Conservation (phyloP, 805 yeast genomes). For the Saturnispora silvae region DNA sequence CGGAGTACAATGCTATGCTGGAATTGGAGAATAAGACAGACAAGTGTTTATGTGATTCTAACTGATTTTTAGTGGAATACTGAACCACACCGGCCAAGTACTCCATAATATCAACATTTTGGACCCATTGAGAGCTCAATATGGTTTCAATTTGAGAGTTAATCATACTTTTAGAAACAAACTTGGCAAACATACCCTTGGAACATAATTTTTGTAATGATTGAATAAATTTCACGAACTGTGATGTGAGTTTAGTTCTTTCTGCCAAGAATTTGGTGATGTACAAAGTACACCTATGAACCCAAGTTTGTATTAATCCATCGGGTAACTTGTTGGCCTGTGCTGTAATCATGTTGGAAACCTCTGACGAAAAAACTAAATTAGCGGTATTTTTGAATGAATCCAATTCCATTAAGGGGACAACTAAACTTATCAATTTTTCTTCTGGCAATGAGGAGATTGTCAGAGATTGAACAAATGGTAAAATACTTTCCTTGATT, state of each 20-base stretch:
- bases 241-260: slow-evolving; percentile 19
- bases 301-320: slow-evolving; percentile 36
- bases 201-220: slow-evolving; percentile 27
- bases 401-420: too few relatives aligned
- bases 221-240: slow-evolving; percentile 24
- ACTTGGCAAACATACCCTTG: slow-evolving; percentile 26
- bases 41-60: slow-evolving; percentile 41
- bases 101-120: slow-evolving; percentile 31
- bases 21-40: slow-evolving; percentile 55
- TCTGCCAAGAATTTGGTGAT: slow-evolving; percentile 59
- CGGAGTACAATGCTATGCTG: slow-evolving; percentile 26
- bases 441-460: too few relatives aligned
- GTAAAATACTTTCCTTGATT: slow-evolving; percentile 8
- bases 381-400: slow-evolving; percentile 26
- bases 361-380: slow-evolving; percentile 21
- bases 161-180: slow-evolving; percentile 35
- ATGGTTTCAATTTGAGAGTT: slow-evolving; percentile 60
- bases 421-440: too few relatives aligned
- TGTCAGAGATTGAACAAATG: slow-evolving; percentile 1
- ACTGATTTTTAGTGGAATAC: slow-evolving; percentile 26
- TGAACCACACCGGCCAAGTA: slow-evolving; percentile 33
- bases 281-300: slow-evolving; percentile 45
- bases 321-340: neutral
- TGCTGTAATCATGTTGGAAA: slow-evolving; percentile 9
- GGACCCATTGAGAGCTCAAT: slow-evolving; percentile 38